phyloP scores from a whole-genome alignment of 2,329 filamentous ascomycete genomes.

The Calonectria pauciramosa region DNA sequence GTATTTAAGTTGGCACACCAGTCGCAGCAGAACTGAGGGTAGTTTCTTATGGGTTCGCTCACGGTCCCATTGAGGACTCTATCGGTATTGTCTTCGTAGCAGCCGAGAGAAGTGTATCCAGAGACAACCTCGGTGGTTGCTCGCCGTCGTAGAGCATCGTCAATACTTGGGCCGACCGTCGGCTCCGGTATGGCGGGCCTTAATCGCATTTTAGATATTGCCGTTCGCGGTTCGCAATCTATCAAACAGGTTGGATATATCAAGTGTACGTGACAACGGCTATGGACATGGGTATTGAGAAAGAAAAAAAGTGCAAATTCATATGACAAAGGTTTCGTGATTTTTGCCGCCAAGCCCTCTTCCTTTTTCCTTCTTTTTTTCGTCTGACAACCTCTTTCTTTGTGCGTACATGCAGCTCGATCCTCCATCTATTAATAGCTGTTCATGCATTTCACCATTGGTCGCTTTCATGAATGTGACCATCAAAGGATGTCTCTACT shows the following conservation, averaged over 20 bases:
- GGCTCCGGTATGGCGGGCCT: neutral
- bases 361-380: neutral
- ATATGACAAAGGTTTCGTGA: too few relatives aligned
- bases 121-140: neutral
- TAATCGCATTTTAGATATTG: neutral
- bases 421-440: neutral
- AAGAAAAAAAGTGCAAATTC: neutral
- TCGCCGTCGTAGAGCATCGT: neutral
- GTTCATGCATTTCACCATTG: neutral
- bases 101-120: neutral
- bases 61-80: neutral
- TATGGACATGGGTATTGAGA: neutral
- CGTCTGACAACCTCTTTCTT: neutral
- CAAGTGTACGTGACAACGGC: too few relatives aligned
- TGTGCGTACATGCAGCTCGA: neutral
- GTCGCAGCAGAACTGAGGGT: constrained; percentile 11
- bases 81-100: neutral
- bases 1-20: constrained; percentile 4
- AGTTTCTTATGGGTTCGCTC: neutral
- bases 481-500: neutral
- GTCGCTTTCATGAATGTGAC: neutral
- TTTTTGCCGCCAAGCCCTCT: neutral
- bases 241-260: neutral
- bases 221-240: too few relatives aligned
- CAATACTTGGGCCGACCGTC: neutral